phyloP scores from a whole-genome alignment of 495 filamentous ascomycete genomes.

The Glutinoglossum americanum region DNA sequence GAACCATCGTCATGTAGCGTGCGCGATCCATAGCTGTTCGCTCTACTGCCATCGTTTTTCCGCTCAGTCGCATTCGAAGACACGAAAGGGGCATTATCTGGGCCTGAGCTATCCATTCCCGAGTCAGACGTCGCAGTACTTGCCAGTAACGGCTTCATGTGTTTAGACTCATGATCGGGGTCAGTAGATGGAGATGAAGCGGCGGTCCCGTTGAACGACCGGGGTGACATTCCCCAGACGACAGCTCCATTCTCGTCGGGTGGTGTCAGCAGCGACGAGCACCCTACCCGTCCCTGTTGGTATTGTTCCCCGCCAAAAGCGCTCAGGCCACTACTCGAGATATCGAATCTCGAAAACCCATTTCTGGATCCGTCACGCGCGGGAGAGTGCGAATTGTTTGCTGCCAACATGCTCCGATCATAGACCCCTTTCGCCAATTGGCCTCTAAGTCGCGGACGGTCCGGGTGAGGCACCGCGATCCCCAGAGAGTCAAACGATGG shows the following conservation, averaged over 20 bases:
- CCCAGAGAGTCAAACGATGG: background rate
- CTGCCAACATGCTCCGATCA: background rate
- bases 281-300: background rate
- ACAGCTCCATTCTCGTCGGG: constrained; percentile 16
- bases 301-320: background rate
- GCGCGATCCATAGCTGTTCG: background rate
- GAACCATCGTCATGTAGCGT: background rate
- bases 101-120: background rate
- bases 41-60: background rate
- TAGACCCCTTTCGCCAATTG: background rate
- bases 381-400: background rate
- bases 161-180: constrained; percentile 6
- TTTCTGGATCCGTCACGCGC: background rate
- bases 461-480: background rate
- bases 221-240: constrained; percentile 8
- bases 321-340: background rate
- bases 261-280: constrained; percentile 13
- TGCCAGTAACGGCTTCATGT: background rate
- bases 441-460: background rate
- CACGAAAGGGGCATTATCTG: background rate
- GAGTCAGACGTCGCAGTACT: background rate
- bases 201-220: background rate
- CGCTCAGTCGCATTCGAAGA: background rate
- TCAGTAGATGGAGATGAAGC: constrained; percentile 4
- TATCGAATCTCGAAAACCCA: background rate